A percentile compares a stretch with the other conserved stretches of the same genome.
Conservation (phyloP, 768 basidiomycete genomes). For the Psilocybe sp. region DNA sequence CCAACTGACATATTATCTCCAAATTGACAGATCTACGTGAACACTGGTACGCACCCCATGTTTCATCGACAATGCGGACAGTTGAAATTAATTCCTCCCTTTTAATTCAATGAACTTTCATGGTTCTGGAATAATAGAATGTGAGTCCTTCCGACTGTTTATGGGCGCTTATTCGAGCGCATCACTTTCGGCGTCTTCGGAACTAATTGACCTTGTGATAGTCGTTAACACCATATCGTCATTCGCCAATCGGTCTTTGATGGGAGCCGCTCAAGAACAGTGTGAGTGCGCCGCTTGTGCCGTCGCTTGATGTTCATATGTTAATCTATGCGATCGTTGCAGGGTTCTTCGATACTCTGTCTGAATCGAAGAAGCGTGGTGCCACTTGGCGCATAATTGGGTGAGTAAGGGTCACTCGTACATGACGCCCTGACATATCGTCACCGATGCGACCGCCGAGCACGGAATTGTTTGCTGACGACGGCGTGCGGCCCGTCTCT, state of each 20-base stretch:
- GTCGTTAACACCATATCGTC: conserved; percentile 43
- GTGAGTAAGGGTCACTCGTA: conserved; percentile 21
- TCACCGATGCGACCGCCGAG: too few relatives aligned
- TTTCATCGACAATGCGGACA: too few relatives aligned
- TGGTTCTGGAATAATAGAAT: conserved; percentile 6
- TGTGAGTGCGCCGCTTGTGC: conserved; percentile 30
- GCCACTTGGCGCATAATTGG: conserved; percentile 56
- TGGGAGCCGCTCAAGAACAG: conserved; percentile 53
- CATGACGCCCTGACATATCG: too few relatives aligned
- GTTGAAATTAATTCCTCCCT: background rate
- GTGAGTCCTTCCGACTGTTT: conserved; percentile 3
- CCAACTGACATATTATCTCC: background rate
- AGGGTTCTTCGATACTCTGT: conserved; percentile 50
- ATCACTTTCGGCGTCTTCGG: background rate
- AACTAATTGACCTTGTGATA: conserved; percentile 15
- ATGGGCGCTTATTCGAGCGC: background rate
- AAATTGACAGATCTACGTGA: conserved; percentile 40
- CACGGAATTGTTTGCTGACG: background rate
- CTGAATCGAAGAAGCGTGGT: conserved; percentile 40
- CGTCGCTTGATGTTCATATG: background rate
- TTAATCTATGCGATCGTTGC: background rate
- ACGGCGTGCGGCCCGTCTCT: background rate
- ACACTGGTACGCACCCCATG: conserved; percentile 34
- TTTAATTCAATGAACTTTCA: background rate
- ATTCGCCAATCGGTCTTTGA: conserved; percentile 45